Evolutionary conservation across 495 filamentous ascomycete species (phyloP).

Genomic region (Apiosordaria backusii): DNA sequence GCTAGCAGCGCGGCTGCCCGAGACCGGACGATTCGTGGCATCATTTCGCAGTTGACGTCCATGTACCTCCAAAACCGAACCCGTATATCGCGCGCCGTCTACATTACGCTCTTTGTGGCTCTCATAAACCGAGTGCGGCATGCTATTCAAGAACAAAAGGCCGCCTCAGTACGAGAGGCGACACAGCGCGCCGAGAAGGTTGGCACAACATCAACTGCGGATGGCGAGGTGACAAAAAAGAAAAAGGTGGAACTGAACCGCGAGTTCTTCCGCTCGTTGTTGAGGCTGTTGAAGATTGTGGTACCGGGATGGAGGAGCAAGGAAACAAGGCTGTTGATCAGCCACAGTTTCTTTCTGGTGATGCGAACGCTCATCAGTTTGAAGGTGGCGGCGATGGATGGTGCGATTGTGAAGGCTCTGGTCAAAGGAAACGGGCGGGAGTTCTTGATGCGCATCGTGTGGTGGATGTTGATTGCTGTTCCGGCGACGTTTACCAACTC

Average conservation of each 20-base stretch:
- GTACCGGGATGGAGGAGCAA: constrained; percentile 87
- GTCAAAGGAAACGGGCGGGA: constrained; percentile 89
- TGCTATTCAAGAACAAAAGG: constrained; percentile 90
- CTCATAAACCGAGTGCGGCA: constrained; percentile 85
- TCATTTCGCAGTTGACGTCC: constrained; percentile 67
- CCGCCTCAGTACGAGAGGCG: constrained; percentile 69
- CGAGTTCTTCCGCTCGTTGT: constrained; percentile 87
- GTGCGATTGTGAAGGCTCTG: constrained; percentile 81
- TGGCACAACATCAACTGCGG: constrained; percentile 50
- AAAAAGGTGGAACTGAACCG: constrained; percentile 92
- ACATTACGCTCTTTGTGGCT: constrained; percentile 85
- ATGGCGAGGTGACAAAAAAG: constrained; percentile 40
- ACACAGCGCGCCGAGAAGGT: constrained; percentile 55
- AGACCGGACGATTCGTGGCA: constrained; percentile 67
- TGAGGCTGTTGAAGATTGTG: constrained; percentile 77
- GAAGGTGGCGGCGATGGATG: constrained; percentile 95
- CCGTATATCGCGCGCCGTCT: constrained; percentile 83
- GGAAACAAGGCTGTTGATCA: constrained; percentile 78
- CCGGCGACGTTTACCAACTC: constrained; percentile 98
- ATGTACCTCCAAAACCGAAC: constrained; percentile 84
- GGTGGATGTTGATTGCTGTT: constrained; percentile 99
- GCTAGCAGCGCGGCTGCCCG: constrained; percentile 37
- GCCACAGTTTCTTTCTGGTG: constrained; percentile 79
- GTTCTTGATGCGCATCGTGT: constrained; percentile 82
- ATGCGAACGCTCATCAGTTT: constrained; percentile 85